Base-by-base conservation (phyloP, 192 early-diverging fungal genomes). In the Coemansia asiatica region DNA sequence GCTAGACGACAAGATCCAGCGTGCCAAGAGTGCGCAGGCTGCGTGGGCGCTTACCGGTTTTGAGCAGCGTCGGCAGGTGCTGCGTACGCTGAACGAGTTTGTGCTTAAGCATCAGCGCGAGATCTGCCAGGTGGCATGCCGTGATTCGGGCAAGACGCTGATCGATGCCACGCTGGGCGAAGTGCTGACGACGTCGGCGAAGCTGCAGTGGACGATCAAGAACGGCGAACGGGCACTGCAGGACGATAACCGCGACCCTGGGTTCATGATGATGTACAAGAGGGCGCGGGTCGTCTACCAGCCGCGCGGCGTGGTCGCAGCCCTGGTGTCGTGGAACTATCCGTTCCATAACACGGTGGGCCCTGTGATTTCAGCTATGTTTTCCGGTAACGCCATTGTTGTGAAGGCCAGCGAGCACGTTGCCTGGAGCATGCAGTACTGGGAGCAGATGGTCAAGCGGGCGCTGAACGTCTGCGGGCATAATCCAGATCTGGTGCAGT, bases 291-390 rank as follows among this genome's bases (percentile, higher is more conserved):
- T 95, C 26, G 86, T 89, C 21, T 94, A 92, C 69, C 84, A 87
- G 58, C 93, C 93, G 6, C 82, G 91, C 65, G 93, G 93, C 19
- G 89, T 93, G 2, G 89, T 92, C 2, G 87, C 90, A 12, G 90
- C 90, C 22, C 72, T 95, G 61, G 92, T 95, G 1, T 87, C 86
- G 25, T 95, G 93, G 93, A 95, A 95, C 74, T 95, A 95, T 64
- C 93, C 93, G 28, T 89, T 90, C 76, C 90, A 90, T 65, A 90
- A 91, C 56, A 85, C 87, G 0, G 74, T 95, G 63, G 89, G 90
- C 3, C 94, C 91, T 7, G 73, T 94, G 12, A 91, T 92, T 56
- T 88, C 90, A 22, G 90, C 94, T 0, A 72, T 95, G 18, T 90
- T 94, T 71, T 83, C 90, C 16, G 94, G 94, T 13, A 95, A 95